Evolutionary conservation across 192 early-diverging fungal genomes (phyloP), one percentile per base, ranked within the genome.

Genomic region (Coemansia sp.): DNA sequence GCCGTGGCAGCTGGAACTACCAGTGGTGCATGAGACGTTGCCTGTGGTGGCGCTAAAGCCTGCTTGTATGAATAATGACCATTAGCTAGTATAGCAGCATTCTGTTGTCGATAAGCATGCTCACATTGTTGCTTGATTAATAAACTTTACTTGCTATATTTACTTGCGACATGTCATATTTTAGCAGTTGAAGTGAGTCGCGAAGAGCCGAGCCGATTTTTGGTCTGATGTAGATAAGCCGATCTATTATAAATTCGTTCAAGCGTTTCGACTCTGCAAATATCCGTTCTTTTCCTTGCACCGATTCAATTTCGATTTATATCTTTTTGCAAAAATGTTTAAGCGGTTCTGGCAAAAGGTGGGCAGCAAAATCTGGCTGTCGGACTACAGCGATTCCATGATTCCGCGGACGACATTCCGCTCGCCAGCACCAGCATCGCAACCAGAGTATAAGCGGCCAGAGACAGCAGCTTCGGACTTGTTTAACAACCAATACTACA

Each of bases 401-500:
- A 86, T 89, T 37, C 81, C 84, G 59, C 77, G 84, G 53, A 87
- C 85, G 58, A 85, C 87, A 48, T 92, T 89, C 87, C 89, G 91
- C 79, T 85, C 84, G 17, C 86, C 89, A 61, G 87, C 91, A 38
- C 84, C 86, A 48, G 88, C 80, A 59, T 76, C 78, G 63, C 76
- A 84, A 77, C 72, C 85, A 62, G 68, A 86, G 81, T 74, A 82
- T 76, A 73, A 86, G 81, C 68, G 82, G 83, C 71, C 85, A 76
- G 29, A 84, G 57, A 80, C 90, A 0, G 65, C 86, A 3, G 86
- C 87, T 58, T 90, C 87, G 63, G 85, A 86, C 61, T 80, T 98
- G 32, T 87, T 86, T 62, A 85, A 91, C 76, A 95, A 97, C 87
- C 88, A 89, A 67, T 98, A 98, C 85, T 97, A 86, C 79, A 88